Evolutionary conservation across 331 rosid species (phyloP).

Genomic region (Saraca asoca): DNA sequence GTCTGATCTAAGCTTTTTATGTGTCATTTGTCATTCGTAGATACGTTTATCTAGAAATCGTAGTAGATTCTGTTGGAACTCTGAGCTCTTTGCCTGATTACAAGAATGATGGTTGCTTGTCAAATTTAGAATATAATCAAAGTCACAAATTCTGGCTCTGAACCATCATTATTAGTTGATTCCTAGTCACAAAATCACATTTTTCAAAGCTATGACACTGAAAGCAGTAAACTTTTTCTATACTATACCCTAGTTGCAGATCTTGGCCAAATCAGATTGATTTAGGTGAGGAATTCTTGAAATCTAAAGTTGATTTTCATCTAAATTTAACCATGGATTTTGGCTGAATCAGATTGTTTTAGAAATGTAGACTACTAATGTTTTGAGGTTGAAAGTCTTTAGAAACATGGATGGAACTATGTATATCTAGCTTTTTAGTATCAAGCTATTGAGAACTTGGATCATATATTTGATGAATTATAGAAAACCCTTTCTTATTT

Average conservation of each 20-base stretch:
- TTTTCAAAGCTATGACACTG: slow-evolving; percentile 29
- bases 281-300: slow-evolving; percentile 56
- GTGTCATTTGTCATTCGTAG: slow-evolving; percentile 42
- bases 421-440: too few species aligned
- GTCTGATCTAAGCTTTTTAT: slow-evolving; percentile 25
- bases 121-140: slow-evolving; percentile 18
- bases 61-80: slow-evolving; percentile 31
- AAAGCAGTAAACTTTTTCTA: slow-evolving; percentile 27
- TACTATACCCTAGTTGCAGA: slow-evolving; percentile 13
- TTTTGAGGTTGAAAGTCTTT: too few species aligned
- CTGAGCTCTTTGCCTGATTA: slow-evolving; percentile 24
- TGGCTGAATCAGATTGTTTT: too few species aligned
- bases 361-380: too few species aligned
- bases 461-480: too few species aligned
- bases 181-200: slow-evolving; percentile 42
- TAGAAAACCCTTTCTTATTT: too few species aligned
- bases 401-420: too few species aligned
- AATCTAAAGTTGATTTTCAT: slow-evolving; percentile 38
- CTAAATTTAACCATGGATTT: slow-evolving; percentile 5
- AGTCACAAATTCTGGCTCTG: slow-evolving; percentile 43
- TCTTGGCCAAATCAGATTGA: slow-evolving; percentile 41
- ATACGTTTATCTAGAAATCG: slow-evolving; percentile 40
- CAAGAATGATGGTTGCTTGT: slow-evolving; percentile 10
- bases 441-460: too few species aligned
- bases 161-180: slow-evolving; percentile 36